Evolutionary conservation across 345 rosid genomes (phyloP).

Genomic region (Dimocarpus longan): DNA sequence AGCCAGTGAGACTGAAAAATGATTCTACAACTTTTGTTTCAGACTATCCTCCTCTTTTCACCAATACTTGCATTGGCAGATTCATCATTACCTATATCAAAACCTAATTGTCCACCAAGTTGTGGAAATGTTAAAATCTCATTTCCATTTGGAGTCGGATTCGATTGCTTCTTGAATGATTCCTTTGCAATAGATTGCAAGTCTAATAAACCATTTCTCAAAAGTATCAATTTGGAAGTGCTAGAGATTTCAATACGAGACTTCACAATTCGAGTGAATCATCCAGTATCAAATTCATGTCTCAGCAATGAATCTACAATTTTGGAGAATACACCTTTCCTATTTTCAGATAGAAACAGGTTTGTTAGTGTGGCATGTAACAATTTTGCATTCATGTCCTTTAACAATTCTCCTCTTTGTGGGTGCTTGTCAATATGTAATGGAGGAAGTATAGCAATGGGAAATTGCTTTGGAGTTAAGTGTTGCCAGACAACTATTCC

Average conservation of each 20-base stretch:
- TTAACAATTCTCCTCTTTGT: background rate
- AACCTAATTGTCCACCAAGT: background rate
- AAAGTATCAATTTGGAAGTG: background rate
- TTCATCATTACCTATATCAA: background rate
- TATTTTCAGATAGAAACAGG: background rate
- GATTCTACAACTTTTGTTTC: background rate
- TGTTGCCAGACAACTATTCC: background rate
- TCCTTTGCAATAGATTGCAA: background rate
- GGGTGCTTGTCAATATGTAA: conserved; percentile 6
- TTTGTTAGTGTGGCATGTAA: background rate
- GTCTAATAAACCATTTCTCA: background rate
- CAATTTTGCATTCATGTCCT: background rate
- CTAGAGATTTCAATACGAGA: background rate
- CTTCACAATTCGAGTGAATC: background rate
- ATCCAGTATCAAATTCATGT: background rate
- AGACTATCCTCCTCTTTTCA: background rate
- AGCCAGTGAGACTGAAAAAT: background rate
- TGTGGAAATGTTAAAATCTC: conserved; percentile 8
- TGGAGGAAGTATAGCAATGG: no score
- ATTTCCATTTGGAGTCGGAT: conserved; percentile 12
- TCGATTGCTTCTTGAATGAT: background rate
- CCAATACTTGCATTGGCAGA: background rate
- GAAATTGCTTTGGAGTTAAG: background rate
- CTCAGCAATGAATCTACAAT: background rate
- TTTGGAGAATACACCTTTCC: background rate